These are phyloP conservation scores for Coniochaeta sp. DNA, from an alignment of 2,329 filamentous ascomycete genomes.

Conservation along the genomic window DNA sequence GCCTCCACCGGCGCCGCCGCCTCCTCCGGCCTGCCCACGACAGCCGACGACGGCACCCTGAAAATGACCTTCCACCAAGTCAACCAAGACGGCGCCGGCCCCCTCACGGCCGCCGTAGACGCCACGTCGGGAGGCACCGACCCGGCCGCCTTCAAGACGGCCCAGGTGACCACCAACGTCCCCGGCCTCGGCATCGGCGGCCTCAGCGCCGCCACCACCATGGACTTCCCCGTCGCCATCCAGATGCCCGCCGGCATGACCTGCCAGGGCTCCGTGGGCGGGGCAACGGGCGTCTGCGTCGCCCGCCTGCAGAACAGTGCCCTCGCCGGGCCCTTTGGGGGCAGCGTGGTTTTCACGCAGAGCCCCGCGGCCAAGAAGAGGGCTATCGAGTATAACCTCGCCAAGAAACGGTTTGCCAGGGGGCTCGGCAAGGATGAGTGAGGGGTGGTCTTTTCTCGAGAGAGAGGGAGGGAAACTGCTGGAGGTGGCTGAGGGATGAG, in stretches of 20 bases:
- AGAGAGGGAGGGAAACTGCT: not conserved
- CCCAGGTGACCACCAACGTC: conserved; percentile 52
- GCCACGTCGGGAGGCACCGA: conserved; percentile 56
- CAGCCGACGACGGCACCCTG: conserved; percentile 50
- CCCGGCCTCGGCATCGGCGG: conserved; percentile 49
- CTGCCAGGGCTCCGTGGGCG: conserved; percentile 51
- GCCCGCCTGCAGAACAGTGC: conserved; percentile 56
- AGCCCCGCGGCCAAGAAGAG: conserved; percentile 50
- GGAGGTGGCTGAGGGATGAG: not conserved
- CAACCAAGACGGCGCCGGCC: conserved; percentile 64
- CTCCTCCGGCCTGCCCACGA: conserved; percentile 49
- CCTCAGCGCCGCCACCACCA: conserved; percentile 50
- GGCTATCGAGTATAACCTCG: conserved; percentile 41
- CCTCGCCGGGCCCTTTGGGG: conserved; percentile 58
- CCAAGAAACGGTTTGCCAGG: not conserved
- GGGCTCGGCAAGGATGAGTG: not conserved
- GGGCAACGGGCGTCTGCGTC: conserved; percentile 55
- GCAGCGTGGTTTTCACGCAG: conserved; percentile 59
- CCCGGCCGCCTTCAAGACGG: conserved; percentile 49
- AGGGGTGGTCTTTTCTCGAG: not conserved
- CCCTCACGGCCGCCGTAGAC: conserved; percentile 53
- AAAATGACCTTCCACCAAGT: conserved; percentile 61
- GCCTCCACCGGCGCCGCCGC: conserved; percentile 47
- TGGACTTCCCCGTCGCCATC: conserved; percentile 57
- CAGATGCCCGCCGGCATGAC: conserved; percentile 63